Evolutionary conservation across 495 filamentous ascomycete species (phyloP).

Genomic region (Penicillium alfredii): DNA sequence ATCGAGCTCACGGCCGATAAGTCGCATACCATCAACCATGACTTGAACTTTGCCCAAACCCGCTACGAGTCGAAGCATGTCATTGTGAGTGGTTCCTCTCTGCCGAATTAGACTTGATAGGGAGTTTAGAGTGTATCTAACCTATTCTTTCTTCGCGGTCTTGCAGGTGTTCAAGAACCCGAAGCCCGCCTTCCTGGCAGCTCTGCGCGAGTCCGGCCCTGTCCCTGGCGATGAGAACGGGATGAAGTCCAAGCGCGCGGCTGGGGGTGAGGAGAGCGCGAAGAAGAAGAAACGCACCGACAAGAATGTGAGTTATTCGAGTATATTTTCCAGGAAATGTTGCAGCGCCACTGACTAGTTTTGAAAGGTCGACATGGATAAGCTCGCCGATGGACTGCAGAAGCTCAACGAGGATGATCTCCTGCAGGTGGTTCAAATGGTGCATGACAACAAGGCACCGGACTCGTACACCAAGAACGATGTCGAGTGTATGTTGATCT

Average conservation of each 20-base stretch:
- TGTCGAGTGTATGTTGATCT: conserved; percentile 66
- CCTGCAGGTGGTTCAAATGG: conserved; percentile 91
- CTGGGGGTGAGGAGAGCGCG: conserved; percentile 49
- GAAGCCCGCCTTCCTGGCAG: conserved; percentile 66
- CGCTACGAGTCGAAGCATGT: conserved; percentile 80
- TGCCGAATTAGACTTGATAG: no score
- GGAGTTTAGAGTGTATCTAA: no score
- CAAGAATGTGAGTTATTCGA: no score
- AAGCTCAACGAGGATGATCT: conserved; percentile 83
- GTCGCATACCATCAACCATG: conserved; percentile 73
- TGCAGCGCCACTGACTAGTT: conserved; percentile 15
- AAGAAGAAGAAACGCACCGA: conserved; percentile 74
- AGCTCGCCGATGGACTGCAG: conserved; percentile 88
- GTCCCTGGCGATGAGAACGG: conserved; percentile 71
- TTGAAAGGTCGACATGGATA: conserved; percentile 77
- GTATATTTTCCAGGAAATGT: no score
- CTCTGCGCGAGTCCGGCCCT: conserved; percentile 75
- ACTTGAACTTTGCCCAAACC: conserved; percentile 80
- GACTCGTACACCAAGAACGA: conserved; percentile 97
- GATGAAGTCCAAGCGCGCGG: conserved; percentile 44
- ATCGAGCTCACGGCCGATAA: conserved; percentile 79
- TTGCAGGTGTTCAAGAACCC: conserved; percentile 82
- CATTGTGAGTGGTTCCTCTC: conserved; percentile 48
- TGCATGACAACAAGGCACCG: conserved; percentile 88
- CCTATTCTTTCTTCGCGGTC: no score